Evolutionary conservation across 306 rosid genomes (phyloP).

Genomic region (Cucurbita maxima): DNA sequence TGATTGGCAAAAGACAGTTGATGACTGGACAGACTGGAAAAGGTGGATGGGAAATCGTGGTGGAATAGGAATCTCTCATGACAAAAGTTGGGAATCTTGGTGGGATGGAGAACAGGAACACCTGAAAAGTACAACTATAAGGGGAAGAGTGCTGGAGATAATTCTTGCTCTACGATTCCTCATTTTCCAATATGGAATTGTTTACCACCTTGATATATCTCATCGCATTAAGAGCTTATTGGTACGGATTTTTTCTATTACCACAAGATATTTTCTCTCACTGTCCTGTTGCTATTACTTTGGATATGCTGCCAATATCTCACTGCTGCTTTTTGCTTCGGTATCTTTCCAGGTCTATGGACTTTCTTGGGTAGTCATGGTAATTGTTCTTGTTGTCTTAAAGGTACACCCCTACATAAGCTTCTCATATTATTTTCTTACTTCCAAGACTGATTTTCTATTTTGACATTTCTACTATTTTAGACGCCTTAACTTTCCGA

Average conservation of each 20-base stretch:
- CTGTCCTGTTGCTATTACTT: neutral
- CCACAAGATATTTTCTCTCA: conserved; percentile 2
- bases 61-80: conserved; percentile 67
- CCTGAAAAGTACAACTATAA: conserved; percentile 52
- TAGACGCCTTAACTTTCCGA: neutral
- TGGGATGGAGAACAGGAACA: conserved; percentile 92
- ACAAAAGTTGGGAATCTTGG: conserved; percentile 98
- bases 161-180: conserved; percentile 75
- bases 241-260: conserved; percentile 30
- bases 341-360: conserved; percentile 46
- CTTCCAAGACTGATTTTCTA: neutral
- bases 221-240: conserved; percentile 47
- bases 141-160: conserved; percentile 76
- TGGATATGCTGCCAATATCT: conserved; percentile 10
- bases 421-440: neutral
- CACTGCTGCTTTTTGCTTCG: conserved; percentile 6
- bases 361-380: conserved; percentile 77
- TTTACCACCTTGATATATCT: conserved; percentile 76
- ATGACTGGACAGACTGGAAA: conserved; percentile 97
- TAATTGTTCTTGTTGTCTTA: conserved; percentile 47
- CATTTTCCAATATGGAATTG: conserved; percentile 78
- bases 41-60: conserved; percentile 99
- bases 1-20: conserved; percentile 98
- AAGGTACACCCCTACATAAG: conserved; percentile 34
- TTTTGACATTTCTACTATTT: neutral